A percentile compares a stretch with the other conserved stretches of the same genome.
These are phyloP conservation scores for Fusarium sororula DNA, from an alignment of 2,329 filamentous ascomycete species.

Conservation along the genomic window DNA sequence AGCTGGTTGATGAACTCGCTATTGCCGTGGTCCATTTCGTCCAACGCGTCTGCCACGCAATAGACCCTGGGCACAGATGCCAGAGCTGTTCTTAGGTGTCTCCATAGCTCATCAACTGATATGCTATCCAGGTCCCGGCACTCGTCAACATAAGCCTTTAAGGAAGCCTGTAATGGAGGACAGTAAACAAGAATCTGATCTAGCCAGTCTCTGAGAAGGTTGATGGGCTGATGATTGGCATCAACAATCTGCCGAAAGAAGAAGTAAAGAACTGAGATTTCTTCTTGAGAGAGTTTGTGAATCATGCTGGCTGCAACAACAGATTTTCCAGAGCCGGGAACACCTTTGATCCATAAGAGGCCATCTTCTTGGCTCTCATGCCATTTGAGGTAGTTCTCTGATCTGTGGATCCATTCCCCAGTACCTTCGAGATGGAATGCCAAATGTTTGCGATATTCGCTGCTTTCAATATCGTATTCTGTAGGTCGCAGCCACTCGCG, in stretches of 20 bases:
- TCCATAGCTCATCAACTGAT: slow-evolving; percentile 44
- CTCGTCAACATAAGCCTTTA: slow-evolving; percentile 31
- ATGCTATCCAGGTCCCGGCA: slow-evolving; percentile 2
- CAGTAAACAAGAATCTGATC: slow-evolving; percentile 47
- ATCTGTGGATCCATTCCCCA: slow-evolving; percentile 18
- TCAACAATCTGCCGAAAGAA: slow-evolving; percentile 54
- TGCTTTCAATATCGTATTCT: slow-evolving; percentile 20
- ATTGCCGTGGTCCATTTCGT: slow-evolving; percentile 56
- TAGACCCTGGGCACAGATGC: slow-evolving; percentile 42
- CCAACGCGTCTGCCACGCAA: slow-evolving; percentile 55
- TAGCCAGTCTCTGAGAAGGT: slow-evolving; percentile 49
- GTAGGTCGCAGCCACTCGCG: slow-evolving; percentile 31
- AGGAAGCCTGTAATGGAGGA: slow-evolving; percentile 40
- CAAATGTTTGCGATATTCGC: slow-evolving; percentile 34
- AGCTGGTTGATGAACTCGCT: slow-evolving; percentile 47
- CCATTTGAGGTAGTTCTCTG: slow-evolving; percentile 20
- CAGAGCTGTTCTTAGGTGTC: slow-evolving; percentile 41
- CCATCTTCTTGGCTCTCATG: slow-evolving; percentile 6
- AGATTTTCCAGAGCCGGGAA: slow-evolving; percentile 53
- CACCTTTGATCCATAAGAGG: slow-evolving; percentile 43
- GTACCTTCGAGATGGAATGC: slow-evolving; percentile 22
- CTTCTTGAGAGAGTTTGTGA: slow-evolving; percentile 19
- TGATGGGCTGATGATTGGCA: slow-evolving; percentile 46
- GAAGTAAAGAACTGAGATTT: slow-evolving; percentile 48
- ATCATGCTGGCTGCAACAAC: slow-evolving; percentile 46